Base-by-base conservation (phyloP, 345 rosid species). In the Alliaria petiolata region DNA sequence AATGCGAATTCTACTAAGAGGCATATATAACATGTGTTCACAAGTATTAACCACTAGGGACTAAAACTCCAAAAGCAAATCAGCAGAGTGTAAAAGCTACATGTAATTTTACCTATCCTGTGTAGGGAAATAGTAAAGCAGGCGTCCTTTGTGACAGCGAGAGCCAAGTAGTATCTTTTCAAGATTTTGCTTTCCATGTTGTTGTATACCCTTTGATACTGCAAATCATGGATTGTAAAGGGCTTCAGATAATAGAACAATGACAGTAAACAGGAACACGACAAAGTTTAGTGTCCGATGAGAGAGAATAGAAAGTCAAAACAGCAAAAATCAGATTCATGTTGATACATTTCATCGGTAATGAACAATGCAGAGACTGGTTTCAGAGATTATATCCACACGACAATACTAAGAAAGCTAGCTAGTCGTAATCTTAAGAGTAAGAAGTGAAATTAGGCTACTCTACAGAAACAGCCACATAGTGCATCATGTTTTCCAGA, bases 101-200 rank as follows among this genome's bases (percentile, higher is more conserved):
- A 58, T 47, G 20, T 25, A 17, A 8, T 2, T 19, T 66, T 68
- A 89, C 98, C 89, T 82, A 31, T 70, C 71, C n/a, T 81, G 79
- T 64, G 86, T 75, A 50, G 98, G 96, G 78, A 89, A 93, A 76
- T 90, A 93, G 53, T 90, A 89, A 62, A 93, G 97, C 71, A 93
- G 74, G 22, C 98, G 92, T 47, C 97, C 98, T 78, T 93, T 93
- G 62, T 87, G 92, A 77, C 97, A 93, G 40, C 97, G 84, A 62
- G 96, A 93, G 55, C 53, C 86, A 69, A 77, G 71, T 71, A 90
- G 82, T 78, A 81, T 82, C 68, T 85, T 87, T 77, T 90, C 85
- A 57, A 90, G 91, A 78, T 86, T 84, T 70, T 83, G 85, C 64
- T 64, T 65, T 65, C 79, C 79, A 26, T 63, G 62, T 72, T 65